Evolutionary conservation across 768 basidiomycete species (phyloP).

Genomic region (Tremella fuciformis): DNA sequence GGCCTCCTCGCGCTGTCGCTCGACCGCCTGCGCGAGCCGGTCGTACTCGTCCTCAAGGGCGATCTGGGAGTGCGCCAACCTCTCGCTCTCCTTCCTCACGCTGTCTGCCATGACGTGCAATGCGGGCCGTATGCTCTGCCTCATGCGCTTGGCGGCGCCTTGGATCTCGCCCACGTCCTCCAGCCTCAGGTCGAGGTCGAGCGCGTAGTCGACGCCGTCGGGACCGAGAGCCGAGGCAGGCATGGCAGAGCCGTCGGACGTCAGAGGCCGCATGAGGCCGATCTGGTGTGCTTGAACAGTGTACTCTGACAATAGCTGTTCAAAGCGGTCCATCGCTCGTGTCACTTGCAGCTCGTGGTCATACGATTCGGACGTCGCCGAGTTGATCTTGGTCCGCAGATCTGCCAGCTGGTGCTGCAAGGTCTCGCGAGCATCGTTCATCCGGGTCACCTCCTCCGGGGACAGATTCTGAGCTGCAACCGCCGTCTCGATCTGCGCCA

Average conservation of each 20-base stretch:
- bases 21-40: slow-evolving; percentile 69
- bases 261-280: slow-evolving; percentile 66
- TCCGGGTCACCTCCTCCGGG: slow-evolving; percentile 82
- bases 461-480: slow-evolving; percentile 85
- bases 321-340: slow-evolving; percentile 73
- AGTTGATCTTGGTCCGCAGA: slow-evolving; percentile 69
- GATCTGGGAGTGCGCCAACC: slow-evolving; percentile 72
- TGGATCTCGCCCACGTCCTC: slow-evolving; percentile 65
- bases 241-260: slow-evolving; percentile 26
- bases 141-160: slow-evolving; percentile 66
- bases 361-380: slow-evolving; percentile 70
- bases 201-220: slow-evolving; percentile 68
- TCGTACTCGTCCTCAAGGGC: slow-evolving; percentile 80
- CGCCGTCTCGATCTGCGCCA: slow-evolving; percentile 61
- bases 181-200: slow-evolving; percentile 76
- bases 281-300: slow-evolving; percentile 69
- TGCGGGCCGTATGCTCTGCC: slow-evolving; percentile 71
- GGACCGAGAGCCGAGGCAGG: slow-evolving; percentile 56
- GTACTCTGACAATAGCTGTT: slow-evolving; percentile 77
- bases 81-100: slow-evolving; percentile 66
- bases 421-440: slow-evolving; percentile 85
- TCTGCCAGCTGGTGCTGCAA: slow-evolving; percentile 53
- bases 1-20: slow-evolving; percentile 76
- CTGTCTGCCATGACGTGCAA: slow-evolving; percentile 68
- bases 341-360: slow-evolving; percentile 79